Evolutionary conservation across 1,139 yeast species (phyloP).

Genomic region (Pichia sp.): DNA sequence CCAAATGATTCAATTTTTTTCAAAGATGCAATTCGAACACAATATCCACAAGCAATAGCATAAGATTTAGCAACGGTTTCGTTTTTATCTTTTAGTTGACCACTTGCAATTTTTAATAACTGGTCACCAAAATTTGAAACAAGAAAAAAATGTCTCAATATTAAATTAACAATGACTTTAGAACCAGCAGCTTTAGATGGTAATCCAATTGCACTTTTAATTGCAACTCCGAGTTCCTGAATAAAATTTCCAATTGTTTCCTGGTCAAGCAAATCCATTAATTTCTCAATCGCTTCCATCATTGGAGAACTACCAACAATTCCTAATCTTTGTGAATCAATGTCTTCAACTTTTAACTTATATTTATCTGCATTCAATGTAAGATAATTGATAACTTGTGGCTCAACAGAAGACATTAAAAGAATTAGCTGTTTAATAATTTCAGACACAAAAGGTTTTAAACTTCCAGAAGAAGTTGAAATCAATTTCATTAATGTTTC

Average conservation of each 20-base stretch:
- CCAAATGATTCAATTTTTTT: conserved; percentile 52
- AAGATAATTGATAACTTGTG: conserved; percentile 80
- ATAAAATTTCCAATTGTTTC: conserved; percentile 48
- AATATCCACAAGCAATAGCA: conserved; percentile 76
- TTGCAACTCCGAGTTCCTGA: conserved; percentile 39
- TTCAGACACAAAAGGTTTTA: conserved; percentile 63
- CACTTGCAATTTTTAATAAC: conserved; percentile 49
- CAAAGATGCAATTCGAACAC: conserved; percentile 58
- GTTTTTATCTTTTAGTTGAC: conserved; percentile 65
- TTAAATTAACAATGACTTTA: conserved; percentile 61
- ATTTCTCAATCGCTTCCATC: conserved; percentile 77
- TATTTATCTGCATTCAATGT: conserved; percentile 86
- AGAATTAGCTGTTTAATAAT: conserved; percentile 63
- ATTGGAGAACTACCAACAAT: conserved; percentile 77
- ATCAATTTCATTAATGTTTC: conserved; percentile 67
- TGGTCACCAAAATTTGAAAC: conserved; percentile 57
- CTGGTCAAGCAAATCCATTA: conserved; percentile 55
- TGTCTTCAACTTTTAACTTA: conserved; percentile 60
- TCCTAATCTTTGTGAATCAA: conserved; percentile 73
- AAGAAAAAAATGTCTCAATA: conserved; percentile 49
- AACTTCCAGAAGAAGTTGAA: conserved; percentile 49
- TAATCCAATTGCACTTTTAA: conserved; percentile 72
- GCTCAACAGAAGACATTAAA: conserved; percentile 83
- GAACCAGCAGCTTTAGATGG: conserved; percentile 90
- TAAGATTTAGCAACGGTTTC: conserved; percentile 68